A percentile compares a stretch with the other conserved stretches of the same genome.
phyloP scores from a whole-genome alignment of 1,139 yeast species.

The Saccharomycopsis phalli region DNA sequence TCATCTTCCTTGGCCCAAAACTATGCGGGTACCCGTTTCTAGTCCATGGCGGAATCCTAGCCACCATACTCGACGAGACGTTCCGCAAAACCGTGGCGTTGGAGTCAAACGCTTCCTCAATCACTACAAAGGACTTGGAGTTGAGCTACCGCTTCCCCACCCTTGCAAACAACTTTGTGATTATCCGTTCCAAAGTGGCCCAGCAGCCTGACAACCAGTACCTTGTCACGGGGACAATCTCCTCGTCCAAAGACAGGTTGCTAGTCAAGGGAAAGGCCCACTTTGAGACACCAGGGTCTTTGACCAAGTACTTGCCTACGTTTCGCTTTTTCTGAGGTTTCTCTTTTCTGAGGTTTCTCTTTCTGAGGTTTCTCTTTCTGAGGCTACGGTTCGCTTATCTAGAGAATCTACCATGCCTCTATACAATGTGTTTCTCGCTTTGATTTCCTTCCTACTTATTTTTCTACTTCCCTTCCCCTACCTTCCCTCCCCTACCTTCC shows the following conservation, averaged over 20 bases:
- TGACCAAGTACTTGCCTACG: no score
- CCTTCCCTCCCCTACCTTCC: no score
- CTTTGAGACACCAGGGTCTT: slow-evolving; percentile 25
- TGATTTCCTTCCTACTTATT: no score
- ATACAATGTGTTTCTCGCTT: no score
- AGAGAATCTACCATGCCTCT: no score
- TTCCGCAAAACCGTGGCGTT: slow-evolving; percentile 51
- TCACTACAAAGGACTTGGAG: slow-evolving; percentile 31
- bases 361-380: no score
- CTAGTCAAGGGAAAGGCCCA: slow-evolving; percentile 37
- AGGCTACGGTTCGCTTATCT: no score
- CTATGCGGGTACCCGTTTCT: slow-evolving; percentile 83
- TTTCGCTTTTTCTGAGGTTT: no score
- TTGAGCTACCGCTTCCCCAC: slow-evolving; percentile 67
- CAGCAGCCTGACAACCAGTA: slow-evolving; percentile 30
- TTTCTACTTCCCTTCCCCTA: no score
- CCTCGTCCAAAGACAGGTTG: slow-evolving; percentile 31
- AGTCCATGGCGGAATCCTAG: slow-evolving; percentile 85
- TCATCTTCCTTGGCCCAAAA: slow-evolving; percentile 70
- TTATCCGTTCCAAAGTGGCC: slow-evolving; percentile 44
- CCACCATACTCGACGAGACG: slow-evolving; percentile 72
- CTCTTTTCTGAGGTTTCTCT: no score
- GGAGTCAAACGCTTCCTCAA: slow-evolving; percentile 32
- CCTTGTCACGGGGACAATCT: slow-evolving; percentile 35
- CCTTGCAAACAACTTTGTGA: slow-evolving; percentile 68